Base-by-base conservation (phyloP, 164 flowering plant species). In the Tetrastigma voinierianum region DNA sequence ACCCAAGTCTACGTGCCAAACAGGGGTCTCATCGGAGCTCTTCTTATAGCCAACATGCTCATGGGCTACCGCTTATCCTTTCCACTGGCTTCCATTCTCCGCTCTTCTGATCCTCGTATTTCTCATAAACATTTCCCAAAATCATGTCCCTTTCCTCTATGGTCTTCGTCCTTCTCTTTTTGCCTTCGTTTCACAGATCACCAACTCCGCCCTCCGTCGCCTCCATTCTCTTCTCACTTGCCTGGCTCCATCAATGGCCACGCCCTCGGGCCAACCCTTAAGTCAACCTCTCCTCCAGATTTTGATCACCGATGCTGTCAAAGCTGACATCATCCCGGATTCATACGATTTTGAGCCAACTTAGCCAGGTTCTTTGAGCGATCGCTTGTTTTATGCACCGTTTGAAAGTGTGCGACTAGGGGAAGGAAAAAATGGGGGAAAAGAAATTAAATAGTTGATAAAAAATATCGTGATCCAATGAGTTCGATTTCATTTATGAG, bases 241-340 rank as follows among this genome's bases (percentile, higher is more conserved):
- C 6, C 61, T 79, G 20, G 19, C 77, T 32, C 65, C 71, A 1
- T 23, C 77, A 2, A 61, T 70, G 65, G 70, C 70, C 14, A 9
- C 60, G 17, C 55, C 15, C 12, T 25, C n/a, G n/a, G 1, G 12
- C 13, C 13, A 68, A 65, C 20, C 49, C n/a, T n/a, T 8, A 9
- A 1, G 69, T 63, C 51, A 87, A 86, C 97, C 96, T 53, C 80
- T 95, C 6, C 67, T 92, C 69, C 74, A 65, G 87, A 87, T 52
- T 92, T 92, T 59, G 82, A 79, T 4, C 92, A 90, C 59, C 65
- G 93, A 92, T 76, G 80, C 72, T 17, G 84, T 95, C 67, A 77
- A 83, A n/a, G 82, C 97, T 68, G 61, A 82, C 40, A 93, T 95
- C 21, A 85, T 88, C 2, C 96, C 96, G 86, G 46, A 85, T 95